A percentile compares a stretch with the other conserved stretches of the same genome.
Conservation (phyloP, 2,329 filamentous ascomycete species). For the Pseudocercospora ulei region DNA sequence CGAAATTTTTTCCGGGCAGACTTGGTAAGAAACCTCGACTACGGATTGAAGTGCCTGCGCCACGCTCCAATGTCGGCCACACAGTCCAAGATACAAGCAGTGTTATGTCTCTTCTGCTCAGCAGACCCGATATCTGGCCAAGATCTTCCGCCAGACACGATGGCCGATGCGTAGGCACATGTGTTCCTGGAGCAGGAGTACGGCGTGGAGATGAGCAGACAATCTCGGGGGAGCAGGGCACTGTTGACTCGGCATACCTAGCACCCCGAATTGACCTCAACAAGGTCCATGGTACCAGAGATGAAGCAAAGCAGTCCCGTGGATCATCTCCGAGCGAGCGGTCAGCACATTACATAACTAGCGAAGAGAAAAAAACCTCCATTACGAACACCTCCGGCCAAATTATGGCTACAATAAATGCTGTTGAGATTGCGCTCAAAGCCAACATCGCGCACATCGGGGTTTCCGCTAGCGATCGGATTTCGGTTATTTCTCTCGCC, state of each 20-base stretch:
- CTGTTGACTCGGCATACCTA: too few species aligned
- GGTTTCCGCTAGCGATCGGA: slow-evolving; percentile 2
- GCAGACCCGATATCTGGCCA: neutral
- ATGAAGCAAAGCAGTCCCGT: too few species aligned
- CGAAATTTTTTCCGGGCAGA: slow-evolving; percentile 38
- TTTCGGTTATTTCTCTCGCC: slow-evolving; percentile 1
- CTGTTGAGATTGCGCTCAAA: neutral
- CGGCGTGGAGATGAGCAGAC: neutral
- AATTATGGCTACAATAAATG: neutral
- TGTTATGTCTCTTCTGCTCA: slow-evolving; percentile 35
- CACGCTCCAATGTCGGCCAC: slow-evolving; percentile 48
- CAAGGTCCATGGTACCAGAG: too few species aligned
- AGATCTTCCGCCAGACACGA: neutral
- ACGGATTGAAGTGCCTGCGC: slow-evolving; percentile 46
- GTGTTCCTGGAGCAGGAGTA: neutral
- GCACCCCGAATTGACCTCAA: too few species aligned
- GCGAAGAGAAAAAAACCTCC: neutral
- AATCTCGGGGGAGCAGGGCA: neutral
- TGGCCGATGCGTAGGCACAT: neutral
- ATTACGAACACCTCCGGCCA: too few species aligned
- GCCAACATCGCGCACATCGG: slow-evolving; percentile 3
- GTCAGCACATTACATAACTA: slow-evolving; percentile 63
- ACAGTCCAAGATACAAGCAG: slow-evolving; percentile 43
- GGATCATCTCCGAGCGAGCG: too few species aligned
- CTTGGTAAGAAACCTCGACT: slow-evolving; percentile 48